These are phyloP conservation scores for Mortierella sp. DNA, from an alignment of 371 early-diverging fungal genomes.

Conservation along the genomic window DNA sequence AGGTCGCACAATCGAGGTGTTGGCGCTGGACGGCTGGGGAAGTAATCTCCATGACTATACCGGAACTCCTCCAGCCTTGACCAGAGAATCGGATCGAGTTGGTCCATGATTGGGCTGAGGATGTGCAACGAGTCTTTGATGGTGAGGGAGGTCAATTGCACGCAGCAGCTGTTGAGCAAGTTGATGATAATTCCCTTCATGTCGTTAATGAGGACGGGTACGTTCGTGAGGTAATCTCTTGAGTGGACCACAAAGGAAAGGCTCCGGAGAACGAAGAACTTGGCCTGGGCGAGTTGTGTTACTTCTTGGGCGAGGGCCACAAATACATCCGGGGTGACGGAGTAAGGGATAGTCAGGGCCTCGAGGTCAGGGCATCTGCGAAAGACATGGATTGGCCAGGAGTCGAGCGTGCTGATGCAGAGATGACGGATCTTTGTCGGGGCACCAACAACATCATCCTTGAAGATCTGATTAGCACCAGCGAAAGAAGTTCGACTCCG, in stretches of 20 bases:
- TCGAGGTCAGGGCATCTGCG: neutral
- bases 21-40: neutral
- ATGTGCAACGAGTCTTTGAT: neutral
- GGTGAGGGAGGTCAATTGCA: neutral
- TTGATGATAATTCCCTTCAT: neutral
- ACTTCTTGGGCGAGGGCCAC: neutral
- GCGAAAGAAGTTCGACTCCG: neutral
- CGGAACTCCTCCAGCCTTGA: constrained; percentile 2
- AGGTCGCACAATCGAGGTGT: neutral
- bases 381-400: neutral
- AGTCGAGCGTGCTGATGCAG: neutral
- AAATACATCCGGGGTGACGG: neutral
- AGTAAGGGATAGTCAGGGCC: neutral
- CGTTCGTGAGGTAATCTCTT: neutral
- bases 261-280: neutral
- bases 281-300: neutral
- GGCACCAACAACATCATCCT: neutral
- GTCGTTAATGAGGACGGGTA: no score
- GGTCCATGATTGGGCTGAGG: neutral
- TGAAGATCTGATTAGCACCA: neutral
- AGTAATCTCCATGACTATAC: neutral
- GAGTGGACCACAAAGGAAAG: neutral
- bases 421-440: neutral
- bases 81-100: neutral
- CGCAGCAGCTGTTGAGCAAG: neutral